A percentile compares a stretch with the other conserved stretches of the same genome.
phyloP scores from a whole-genome alignment of 2,329 filamentous ascomycete genomes.

The Fusarium austroafricanum region DNA sequence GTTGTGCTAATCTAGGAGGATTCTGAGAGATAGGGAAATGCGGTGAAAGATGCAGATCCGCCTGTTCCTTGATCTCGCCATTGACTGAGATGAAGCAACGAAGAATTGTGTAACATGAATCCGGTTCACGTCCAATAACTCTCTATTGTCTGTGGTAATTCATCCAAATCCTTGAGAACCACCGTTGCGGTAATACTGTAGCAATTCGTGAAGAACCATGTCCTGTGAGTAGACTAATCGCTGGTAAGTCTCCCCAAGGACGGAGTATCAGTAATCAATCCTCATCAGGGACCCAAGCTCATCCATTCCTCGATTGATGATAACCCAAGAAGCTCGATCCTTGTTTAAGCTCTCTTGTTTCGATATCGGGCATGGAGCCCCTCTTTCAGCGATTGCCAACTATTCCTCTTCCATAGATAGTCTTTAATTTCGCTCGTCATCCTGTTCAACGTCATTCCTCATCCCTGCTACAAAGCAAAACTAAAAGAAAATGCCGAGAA shows the following conservation, averaged over 20 bases:
- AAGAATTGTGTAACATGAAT: conserved; percentile 9
- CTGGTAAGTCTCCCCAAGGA: too few species aligned
- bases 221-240: neutral
- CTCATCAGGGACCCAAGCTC: neutral
- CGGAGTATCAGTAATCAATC: neutral
- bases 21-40: conserved; percentile 8
- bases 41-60: conserved; percentile 29
- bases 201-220: neutral
- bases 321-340: conserved; percentile 22
- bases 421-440: conserved; percentile 23
- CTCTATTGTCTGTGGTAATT: neutral
- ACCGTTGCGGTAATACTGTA: too few species aligned
- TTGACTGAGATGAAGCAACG: conserved; percentile 30
- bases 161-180: too few species aligned
- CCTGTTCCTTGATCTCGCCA: conserved; percentile 30
- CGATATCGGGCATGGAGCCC: conserved; percentile 24
- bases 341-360: conserved; percentile 6
- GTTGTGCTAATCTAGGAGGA: neutral
- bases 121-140: neutral
- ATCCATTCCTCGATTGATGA: conserved; percentile 8
- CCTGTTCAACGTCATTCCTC: conserved; percentile 31
- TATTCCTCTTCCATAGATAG: conserved; percentile 10
- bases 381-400: conserved; percentile 16
- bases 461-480: conserved; percentile 9
- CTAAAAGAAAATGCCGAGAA: conserved; percentile 1